phyloP scores from a whole-genome alignment of 768 basidiomycete species.

The Dendrothele bispora region DNA sequence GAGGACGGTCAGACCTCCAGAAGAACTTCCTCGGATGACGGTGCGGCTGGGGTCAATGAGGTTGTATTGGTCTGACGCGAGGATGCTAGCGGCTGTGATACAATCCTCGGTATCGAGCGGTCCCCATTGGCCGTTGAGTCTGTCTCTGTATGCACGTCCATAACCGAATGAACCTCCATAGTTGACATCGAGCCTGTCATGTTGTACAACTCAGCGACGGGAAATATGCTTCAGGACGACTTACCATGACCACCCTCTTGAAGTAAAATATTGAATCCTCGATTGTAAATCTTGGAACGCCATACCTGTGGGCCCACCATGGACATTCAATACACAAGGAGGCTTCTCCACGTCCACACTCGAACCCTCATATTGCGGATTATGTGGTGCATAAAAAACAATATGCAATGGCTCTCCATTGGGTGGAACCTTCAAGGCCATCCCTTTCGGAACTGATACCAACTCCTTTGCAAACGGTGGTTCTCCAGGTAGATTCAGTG shows the following conservation, averaged over 20 bases:
- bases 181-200: conserved; percentile 66
- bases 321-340: conserved; percentile 63
- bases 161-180: conserved; percentile 77
- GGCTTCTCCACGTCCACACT: conserved; percentile 53
- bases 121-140: conserved; percentile 71
- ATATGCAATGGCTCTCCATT: conserved; percentile 49
- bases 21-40: conserved; percentile 70
- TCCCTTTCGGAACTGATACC: conserved; percentile 26
- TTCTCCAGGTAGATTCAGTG: no score
- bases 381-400: conserved; percentile 67
- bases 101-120: conserved; percentile 71
- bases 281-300: conserved; percentile 48
- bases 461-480: conserved; percentile 3
- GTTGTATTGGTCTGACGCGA: conserved; percentile 44
- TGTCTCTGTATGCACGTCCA: conserved; percentile 64
- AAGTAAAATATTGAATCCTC: conserved; percentile 66
- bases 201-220: no score
- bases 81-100: conserved; percentile 49
- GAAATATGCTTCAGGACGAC: no score
- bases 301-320: conserved; percentile 70
- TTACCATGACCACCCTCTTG: conserved; percentile 73
- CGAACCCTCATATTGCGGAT: conserved; percentile 55
- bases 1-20: conserved; percentile 74
- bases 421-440: conserved; percentile 21
- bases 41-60: conserved; percentile 65